A percentile compares a stretch with the other conserved stretches of the same genome.
These are phyloP conservation scores for Coelastrella sp. DNA, from an alignment of 139 green algal species.

Conservation along the genomic window DNA sequence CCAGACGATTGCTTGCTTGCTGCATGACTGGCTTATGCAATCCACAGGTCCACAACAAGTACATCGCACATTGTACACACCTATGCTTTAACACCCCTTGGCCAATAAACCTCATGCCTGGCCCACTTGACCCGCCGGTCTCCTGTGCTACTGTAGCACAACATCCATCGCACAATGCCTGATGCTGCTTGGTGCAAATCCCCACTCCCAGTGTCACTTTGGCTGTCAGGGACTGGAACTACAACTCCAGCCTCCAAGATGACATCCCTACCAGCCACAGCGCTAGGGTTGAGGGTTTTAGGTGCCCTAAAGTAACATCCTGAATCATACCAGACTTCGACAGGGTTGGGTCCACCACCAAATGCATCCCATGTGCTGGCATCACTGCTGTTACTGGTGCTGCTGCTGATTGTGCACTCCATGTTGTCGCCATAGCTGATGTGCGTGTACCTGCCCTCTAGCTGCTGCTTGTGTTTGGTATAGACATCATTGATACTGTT, in stretches of 20 bases:
- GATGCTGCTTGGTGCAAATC: too few species aligned
- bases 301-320: conserved; percentile 33
- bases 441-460: not conserved
- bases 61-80: too few species aligned
- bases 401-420: conserved; percentile 24
- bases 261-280: not conserved
- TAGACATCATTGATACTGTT: not conserved
- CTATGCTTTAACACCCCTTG: too few species aligned
- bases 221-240: not conserved
- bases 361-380: not conserved
- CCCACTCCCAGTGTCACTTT: not conserved
- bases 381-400: not conserved
- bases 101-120: conserved; percentile 21
- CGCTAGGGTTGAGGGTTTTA: not conserved
- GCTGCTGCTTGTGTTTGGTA: not conserved
- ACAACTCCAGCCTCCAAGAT: conserved; percentile 28
- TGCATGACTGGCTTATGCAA: too few species aligned
- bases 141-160: conserved; percentile 1
- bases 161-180: conserved; percentile 20
- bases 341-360: not conserved
- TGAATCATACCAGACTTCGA: conserved; percentile 33
- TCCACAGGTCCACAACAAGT: too few species aligned
- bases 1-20: too few species aligned
- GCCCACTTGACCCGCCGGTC: conserved; percentile 1
- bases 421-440: not conserved